phyloP scores from a whole-genome alignment of 345 rosid genomes.

The rapeseed (Brassica napus) region Da-Ae NC_063450.1:29115501-29116000 shows the following conservation, averaged over 20 bases:
- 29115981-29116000: background rate
- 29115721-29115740: slow-evolving; percentile 18
- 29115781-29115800: slow-evolving; percentile 61
- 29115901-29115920: background rate
- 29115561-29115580: slow-evolving; percentile 39
- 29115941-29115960: slow-evolving; percentile 2
- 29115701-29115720: background rate
- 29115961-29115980: slow-evolving; percentile 10
- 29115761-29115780: slow-evolving; percentile 7
- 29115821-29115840: slow-evolving; percentile 37
- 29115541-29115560: slow-evolving; percentile 70
- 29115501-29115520: slow-evolving; percentile 28
- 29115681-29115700: slow-evolving; percentile 7
- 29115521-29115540: slow-evolving; percentile 65
- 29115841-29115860: slow-evolving; percentile 19
- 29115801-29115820: slow-evolving; percentile 61
- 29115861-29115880: background rate
- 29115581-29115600: slow-evolving; percentile 41
- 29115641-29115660: slow-evolving; percentile 72
- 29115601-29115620: slow-evolving; percentile 37
- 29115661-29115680: slow-evolving; percentile 43
- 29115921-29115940: background rate
- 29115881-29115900: background rate
- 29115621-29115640: slow-evolving; percentile 48
- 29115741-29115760: slow-evolving; percentile 29